phyloP scores from a whole-genome alignment of 768 basidiomycete species.

The Atractiella rhizophila region DNA sequence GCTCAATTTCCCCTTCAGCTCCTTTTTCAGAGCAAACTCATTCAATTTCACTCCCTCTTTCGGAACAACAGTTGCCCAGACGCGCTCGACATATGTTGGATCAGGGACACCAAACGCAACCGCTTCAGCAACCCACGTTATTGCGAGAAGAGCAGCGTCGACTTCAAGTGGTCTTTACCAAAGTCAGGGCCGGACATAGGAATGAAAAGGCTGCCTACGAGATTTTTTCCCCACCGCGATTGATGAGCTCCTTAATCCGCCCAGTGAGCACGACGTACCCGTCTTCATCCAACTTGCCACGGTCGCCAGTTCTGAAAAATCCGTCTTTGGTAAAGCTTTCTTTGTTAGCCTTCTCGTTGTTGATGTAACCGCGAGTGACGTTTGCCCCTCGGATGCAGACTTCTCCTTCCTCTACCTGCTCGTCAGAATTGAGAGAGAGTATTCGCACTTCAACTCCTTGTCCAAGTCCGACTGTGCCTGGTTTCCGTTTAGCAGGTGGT shows the following conservation, averaged over 20 bases:
- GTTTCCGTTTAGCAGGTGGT: constrained; percentile 14
- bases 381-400: constrained; percentile 34
- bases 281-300: constrained; percentile 2
- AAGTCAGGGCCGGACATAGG: no score
- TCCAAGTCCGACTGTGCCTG: constrained; percentile 21
- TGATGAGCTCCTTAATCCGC: constrained; percentile 2
- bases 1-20: background rate
- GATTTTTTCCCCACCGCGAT: constrained; percentile 35
- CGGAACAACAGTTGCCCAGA: constrained; percentile 11
- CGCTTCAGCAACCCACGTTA: constrained; percentile 23
- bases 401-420: constrained; percentile 29
- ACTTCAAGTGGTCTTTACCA: constrained; percentile 39
- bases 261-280: background rate
- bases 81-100: constrained; percentile 14
- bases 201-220: no score
- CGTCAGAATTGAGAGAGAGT: constrained; percentile 18
- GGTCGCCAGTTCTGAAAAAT: constrained; percentile 4
- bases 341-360: constrained; percentile 7
- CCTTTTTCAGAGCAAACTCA: constrained; percentile 5
- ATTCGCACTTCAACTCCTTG: constrained; percentile 20
- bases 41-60: constrained; percentile 2
- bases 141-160: constrained; percentile 29
- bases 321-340: constrained; percentile 2
- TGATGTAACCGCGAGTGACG: constrained; percentile 23
- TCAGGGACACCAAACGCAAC: constrained; percentile 13